Evolutionary conservation across 1,139 yeast genomes (phyloP).

Genomic region (Candida tropicalis): DNA sequence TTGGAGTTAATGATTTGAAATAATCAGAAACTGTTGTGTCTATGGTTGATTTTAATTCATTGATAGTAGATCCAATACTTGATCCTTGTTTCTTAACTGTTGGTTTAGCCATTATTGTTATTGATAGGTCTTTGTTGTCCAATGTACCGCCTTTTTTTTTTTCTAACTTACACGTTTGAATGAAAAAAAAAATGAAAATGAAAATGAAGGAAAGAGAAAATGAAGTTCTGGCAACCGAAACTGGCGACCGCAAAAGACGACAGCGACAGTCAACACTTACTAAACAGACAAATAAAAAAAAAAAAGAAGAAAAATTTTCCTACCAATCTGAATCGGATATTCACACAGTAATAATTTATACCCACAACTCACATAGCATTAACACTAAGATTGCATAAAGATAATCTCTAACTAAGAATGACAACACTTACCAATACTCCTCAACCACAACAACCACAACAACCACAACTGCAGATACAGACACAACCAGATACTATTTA

Average conservation of each 20-base stretch:
- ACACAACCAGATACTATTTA: too few species aligned
- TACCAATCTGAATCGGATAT: too few species aligned
- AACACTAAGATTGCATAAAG: too few species aligned
- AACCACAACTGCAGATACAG: neutral
- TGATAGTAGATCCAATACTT: constrained; percentile 14
- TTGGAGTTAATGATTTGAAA: constrained; percentile 41
- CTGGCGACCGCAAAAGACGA: constrained; percentile 5
- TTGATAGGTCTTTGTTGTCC: neutral
- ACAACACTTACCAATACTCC: neutral
- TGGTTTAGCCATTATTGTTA: constrained; percentile 8
- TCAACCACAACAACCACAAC: constrained; percentile 11
- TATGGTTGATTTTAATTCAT: constrained; percentile 53
- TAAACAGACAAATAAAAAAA: too few species aligned
- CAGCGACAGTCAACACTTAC: too few species aligned
- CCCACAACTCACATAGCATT: too few species aligned
- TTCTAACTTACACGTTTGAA: neutral
- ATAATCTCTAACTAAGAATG: too few species aligned
- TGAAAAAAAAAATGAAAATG: constrained; percentile 1
- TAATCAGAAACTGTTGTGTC: constrained; percentile 52
- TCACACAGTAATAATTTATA: too few species aligned
- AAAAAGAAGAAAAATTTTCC: too few species aligned
- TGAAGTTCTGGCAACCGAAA: constrained; percentile 4
- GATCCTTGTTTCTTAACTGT: constrained; percentile 5
- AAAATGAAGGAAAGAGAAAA: too few species aligned
- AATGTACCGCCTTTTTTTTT: neutral